Evolutionary conservation across 768 basidiomycete species (phyloP), one percentile per base, ranked within the genome.

Genomic region (Floccularia luteovirens): DNA sequence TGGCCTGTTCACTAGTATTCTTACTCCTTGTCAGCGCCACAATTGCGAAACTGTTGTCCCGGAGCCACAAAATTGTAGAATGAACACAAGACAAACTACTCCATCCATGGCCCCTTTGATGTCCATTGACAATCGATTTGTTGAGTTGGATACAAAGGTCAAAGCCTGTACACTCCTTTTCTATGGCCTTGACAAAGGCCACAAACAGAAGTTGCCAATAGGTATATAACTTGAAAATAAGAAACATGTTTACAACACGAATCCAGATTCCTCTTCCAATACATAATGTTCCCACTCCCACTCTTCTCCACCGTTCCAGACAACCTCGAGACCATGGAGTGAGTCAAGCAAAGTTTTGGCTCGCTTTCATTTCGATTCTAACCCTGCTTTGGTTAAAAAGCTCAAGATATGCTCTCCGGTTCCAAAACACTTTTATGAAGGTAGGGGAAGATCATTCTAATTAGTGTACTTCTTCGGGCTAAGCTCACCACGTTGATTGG

Each of bases 381-480:
- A 17, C 35, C 24, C 21, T 11, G 24, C 13, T 32, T 49, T 49
- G 32, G 41, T 43, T 8, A 30, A 43, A 13, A 31, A 48, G 50
- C 35, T 38, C 45, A 22, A 45, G 44, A 17, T 20, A 24, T 7
- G 47, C 50, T 14, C 43, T 57, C 10, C 43, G 46, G 8, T 49
- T 51, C 19, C 49, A 57, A 35, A 60, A 56, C 41, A 46, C 50
- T 10, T 56, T 59, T 24, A 59, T 58, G 55, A 58, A 57, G 48
- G 55, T 52, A 28, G n/a, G 32, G 23, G 16, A 32, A 19, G 21
- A 22, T 32, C 30, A 11, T 24, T 22, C 24, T 11, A 12, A 14
- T 33, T 24, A 34, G 22, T 14, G n/a, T n/a, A n/a, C n/a, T n/a
- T n/a, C n/a, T n/a, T n/a, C n/a, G n/a, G n/a, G n/a, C 25, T 38